Conservation (phyloP, 768 basidiomycete genomes). For the Suillus ampliporus region DNA sequence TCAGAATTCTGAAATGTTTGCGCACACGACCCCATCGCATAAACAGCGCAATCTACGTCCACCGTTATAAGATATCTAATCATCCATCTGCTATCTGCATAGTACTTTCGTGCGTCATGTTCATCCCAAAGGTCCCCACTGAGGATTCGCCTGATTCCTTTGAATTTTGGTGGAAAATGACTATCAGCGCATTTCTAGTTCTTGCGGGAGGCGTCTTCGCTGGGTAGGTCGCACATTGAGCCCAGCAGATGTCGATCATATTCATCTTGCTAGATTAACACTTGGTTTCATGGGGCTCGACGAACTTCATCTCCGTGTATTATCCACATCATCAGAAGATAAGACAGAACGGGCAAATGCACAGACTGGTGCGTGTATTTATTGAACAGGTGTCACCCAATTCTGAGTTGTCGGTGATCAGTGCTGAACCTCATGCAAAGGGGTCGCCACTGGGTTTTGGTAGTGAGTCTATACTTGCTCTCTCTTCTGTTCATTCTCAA, state of each 20-base stretch:
- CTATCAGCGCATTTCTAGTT: conserved; percentile 71
- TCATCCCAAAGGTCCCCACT: background rate
- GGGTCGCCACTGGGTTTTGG: conserved; percentile 93
- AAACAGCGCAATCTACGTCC: background rate
- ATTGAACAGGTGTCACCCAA: too few species aligned
- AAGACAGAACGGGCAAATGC: conserved; percentile 69
- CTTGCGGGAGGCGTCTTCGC: conserved; percentile 91
- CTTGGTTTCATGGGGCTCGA: conserved; percentile 95
- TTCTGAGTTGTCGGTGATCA: conserved; percentile 27
- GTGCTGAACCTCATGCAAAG: conserved; percentile 61
- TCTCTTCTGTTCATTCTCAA: conserved; percentile 15
- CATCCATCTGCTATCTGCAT: background rate
- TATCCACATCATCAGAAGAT: conserved; percentile 81
- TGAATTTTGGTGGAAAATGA: conserved; percentile 77
- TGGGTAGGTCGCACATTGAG: conserved; percentile 57
- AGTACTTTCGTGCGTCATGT: background rate
- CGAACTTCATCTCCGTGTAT: conserved; percentile 86
- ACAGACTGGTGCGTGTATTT: conserved; percentile 56
- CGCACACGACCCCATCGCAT: background rate
- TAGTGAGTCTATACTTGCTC: conserved; percentile 56
- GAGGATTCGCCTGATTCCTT: conserved; percentile 52
- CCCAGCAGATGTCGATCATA: background rate
- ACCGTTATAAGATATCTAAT: background rate
- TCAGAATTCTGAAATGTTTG: background rate
- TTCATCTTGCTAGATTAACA: conserved; percentile 62